phyloP scores from a whole-genome alignment of 768 basidiomycete species.

The Boletus sensibilis region DNA sequence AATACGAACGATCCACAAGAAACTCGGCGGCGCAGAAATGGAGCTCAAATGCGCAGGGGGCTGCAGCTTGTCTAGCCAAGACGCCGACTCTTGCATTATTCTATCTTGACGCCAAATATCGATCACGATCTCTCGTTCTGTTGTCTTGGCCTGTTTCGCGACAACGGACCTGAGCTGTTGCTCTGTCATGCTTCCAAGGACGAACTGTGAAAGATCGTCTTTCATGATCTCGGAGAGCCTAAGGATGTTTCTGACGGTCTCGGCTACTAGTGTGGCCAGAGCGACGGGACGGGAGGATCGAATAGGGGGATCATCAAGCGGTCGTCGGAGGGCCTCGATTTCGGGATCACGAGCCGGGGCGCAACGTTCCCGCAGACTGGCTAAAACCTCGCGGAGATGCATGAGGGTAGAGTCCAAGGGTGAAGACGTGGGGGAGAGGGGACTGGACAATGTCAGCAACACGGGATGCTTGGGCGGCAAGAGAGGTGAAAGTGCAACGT shows the following conservation, averaged over 20 bases:
- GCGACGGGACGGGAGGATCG: slow-evolving; percentile 23
- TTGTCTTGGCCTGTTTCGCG: slow-evolving; percentile 48
- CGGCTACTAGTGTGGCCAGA: slow-evolving; percentile 49
- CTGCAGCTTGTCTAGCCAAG: slow-evolving; percentile 21
- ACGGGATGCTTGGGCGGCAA: slow-evolving; percentile 55
- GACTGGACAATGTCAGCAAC: slow-evolving; percentile 52
- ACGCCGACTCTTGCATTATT: slow-evolving; percentile 22
- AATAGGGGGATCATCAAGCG: slow-evolving; percentile 34
- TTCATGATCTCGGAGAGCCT: slow-evolving; percentile 63
- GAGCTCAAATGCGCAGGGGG: slow-evolving; percentile 8
- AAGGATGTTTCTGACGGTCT: slow-evolving; percentile 48
- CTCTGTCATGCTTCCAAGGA: slow-evolving; percentile 67
- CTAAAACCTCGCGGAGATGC: slow-evolving; percentile 54
- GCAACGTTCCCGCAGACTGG: slow-evolving; percentile 56
- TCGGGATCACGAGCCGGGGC: slow-evolving; percentile 62
- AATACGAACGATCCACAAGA: slow-evolving; percentile 49
- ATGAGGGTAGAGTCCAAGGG: slow-evolving; percentile 58
- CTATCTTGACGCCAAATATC: slow-evolving; percentile 45
- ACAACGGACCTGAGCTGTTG: slow-evolving; percentile 51
- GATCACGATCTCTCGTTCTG: slow-evolving; percentile 55
- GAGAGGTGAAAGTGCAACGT: slow-evolving; percentile 50
- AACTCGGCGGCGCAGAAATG: slow-evolving; percentile 16
- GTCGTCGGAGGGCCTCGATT: slow-evolving; percentile 44
- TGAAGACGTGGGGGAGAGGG: slow-evolving; percentile 64
- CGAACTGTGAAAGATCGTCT: slow-evolving; percentile 62